These are phyloP conservation scores for Capsella rubella DNA, from an alignment of 441 rosid species.

Conservation along the genomic window DNA sequence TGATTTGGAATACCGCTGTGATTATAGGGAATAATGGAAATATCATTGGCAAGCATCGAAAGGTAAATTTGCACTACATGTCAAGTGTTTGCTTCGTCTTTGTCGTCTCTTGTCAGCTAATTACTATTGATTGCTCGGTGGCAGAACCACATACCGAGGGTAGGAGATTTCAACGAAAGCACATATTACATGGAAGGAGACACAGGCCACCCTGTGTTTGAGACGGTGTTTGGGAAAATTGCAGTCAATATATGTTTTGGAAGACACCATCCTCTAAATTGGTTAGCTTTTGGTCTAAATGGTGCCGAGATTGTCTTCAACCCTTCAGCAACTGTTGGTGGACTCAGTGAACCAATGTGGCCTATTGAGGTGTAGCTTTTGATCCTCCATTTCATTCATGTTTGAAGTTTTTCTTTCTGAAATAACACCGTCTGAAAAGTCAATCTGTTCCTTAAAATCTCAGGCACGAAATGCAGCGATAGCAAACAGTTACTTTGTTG, in stretches of 20 bases:
- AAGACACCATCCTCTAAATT: slow-evolving; percentile 95
- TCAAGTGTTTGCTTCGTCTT: slow-evolving; percentile 14
- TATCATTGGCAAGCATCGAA: slow-evolving; percentile 93
- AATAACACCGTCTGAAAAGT: slow-evolving; percentile 17
- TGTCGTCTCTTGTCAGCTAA: slow-evolving; percentile 25
- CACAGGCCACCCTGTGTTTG: slow-evolving; percentile 96
- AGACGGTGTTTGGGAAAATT: slow-evolving; percentile 88
- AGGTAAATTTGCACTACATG: slow-evolving; percentile 54
- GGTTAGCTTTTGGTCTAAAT: slow-evolving; percentile 97
- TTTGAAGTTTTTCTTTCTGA: background rate
- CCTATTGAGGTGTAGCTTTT: slow-evolving; percentile 74
- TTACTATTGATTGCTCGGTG: slow-evolving; percentile 27
- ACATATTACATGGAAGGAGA: slow-evolving; percentile 98
- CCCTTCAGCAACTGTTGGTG: slow-evolving; percentile 98
- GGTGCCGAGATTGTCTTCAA: slow-evolving; percentile 98
- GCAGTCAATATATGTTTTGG: slow-evolving; percentile 93
- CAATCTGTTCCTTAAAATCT: background rate
- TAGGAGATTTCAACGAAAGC: slow-evolving; percentile 98
- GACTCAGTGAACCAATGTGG: slow-evolving; percentile 99
- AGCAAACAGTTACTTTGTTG: slow-evolving; percentile 94
- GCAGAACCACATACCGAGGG: slow-evolving; percentile 98
- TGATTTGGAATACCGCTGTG: slow-evolving; percentile 90
- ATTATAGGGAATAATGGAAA: slow-evolving; percentile 91
- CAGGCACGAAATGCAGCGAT: slow-evolving; percentile 99
- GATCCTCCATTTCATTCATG: background rate